Evolutionary conservation across 768 basidiomycete genomes (phyloP).

Genomic region (Trametopsis cervina): DNA sequence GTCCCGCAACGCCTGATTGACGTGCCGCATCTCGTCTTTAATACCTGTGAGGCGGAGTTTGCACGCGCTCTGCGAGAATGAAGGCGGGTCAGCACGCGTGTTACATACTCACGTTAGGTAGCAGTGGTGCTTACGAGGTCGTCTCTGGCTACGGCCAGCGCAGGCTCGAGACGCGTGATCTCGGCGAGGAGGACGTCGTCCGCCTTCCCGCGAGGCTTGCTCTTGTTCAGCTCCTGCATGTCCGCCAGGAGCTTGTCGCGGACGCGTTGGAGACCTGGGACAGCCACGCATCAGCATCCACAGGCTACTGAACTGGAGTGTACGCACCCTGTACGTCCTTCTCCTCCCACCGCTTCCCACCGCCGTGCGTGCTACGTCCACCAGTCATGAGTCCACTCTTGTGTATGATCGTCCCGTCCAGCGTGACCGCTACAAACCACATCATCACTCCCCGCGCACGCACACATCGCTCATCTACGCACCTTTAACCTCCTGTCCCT

Average conservation of each 20-base stretch:
- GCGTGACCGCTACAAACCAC: conserved; percentile 70
- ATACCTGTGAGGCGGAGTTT: conserved; percentile 71
- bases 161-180: conserved; percentile 72
- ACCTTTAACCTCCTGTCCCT: conserved; percentile 97
- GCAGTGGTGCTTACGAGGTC: conserved; percentile 55
- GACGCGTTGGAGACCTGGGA: conserved; percentile 45
- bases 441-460: background rate
- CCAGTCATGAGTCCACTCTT: conserved; percentile 97
- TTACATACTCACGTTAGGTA: background rate
- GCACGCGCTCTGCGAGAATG: conserved; percentile 53
- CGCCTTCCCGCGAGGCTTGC: conserved; percentile 74
- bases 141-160: conserved; percentile 68
- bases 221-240: conserved; percentile 76
- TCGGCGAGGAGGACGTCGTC: conserved; percentile 77
- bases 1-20: conserved; percentile 63
- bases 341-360: conserved; percentile 90
- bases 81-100: background rate
- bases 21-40: conserved; percentile 78
- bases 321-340: conserved; percentile 77
- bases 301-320: background rate
- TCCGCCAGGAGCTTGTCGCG: conserved; percentile 69
- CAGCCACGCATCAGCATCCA: conserved; percentile 1
- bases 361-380: conserved; percentile 72
- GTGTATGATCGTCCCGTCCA: conserved; percentile 96
- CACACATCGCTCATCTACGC: no score